Evolutionary conservation across 352 stramenopile genomes (phyloP).

Genomic region (Pythium phragmitis): DNA sequence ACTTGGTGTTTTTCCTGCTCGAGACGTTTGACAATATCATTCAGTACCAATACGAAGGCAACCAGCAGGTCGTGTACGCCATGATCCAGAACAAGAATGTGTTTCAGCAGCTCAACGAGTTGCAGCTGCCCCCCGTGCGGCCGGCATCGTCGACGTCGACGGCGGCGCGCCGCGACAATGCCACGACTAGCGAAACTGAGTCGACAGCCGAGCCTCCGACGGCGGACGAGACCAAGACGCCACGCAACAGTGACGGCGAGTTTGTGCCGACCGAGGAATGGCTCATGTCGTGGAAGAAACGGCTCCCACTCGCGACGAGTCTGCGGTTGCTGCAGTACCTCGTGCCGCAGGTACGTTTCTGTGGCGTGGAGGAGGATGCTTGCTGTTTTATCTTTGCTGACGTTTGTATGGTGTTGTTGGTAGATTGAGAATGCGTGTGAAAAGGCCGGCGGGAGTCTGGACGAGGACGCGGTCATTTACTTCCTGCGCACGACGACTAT

Average conservation of each 20-base stretch:
- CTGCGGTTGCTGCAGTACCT: conserved; percentile 94
- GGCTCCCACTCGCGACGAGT: conserved; percentile 94
- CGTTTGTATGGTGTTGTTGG: not conserved
- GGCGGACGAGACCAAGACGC: conserved; percentile 28
- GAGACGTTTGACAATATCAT: conserved; percentile 99
- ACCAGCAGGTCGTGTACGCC: conserved; percentile 97
- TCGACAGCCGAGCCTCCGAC: not conserved
- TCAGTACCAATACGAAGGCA: conserved; percentile 98
- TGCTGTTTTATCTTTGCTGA: conserved; percentile 3
- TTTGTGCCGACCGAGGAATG: conserved; percentile 92
- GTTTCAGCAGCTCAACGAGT: conserved; percentile 89
- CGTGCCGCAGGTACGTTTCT: conserved; percentile 75
- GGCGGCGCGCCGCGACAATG: conserved; percentile 11
- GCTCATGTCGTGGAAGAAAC: conserved; percentile 94
- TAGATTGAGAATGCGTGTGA: conserved; percentile 72
- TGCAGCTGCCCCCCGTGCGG: conserved; percentile 89
- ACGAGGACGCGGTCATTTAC: conserved; percentile 96
- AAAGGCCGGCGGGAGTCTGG: conserved; percentile 83
- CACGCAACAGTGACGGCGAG: conserved; percentile 45
- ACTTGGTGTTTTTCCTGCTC: conserved; percentile 95
- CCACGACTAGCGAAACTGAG: conserved; percentile 12
- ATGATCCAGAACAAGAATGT: conserved; percentile 97
- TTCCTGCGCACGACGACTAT: conserved; percentile 97
- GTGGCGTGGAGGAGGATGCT: not conserved
- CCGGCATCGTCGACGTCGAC: conserved; percentile 15